These are phyloP conservation scores for Cystoderma amianthinum DNA, from an alignment of 768 basidiomycete genomes.

Conservation along the genomic window DNA sequence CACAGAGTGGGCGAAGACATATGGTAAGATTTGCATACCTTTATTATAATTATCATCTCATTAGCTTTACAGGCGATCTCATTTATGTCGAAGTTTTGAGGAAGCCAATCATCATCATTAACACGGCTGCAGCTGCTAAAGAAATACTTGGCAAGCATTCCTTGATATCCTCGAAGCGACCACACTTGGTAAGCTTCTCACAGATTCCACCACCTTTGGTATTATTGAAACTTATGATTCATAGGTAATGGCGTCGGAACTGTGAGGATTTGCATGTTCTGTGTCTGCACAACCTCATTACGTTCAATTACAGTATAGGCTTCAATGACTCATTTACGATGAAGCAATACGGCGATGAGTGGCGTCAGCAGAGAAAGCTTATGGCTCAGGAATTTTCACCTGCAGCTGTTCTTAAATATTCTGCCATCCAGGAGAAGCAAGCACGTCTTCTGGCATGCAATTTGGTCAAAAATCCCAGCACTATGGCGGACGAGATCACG, in stretches of 20 bases:
- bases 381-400: background rate
- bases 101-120: slow-evolving; percentile 27
- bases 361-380: background rate
- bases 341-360: background rate
- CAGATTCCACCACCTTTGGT: background rate
- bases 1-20: slow-evolving; percentile 30
- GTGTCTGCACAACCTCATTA: background rate
- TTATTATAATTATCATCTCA: background rate
- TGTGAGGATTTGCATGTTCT: background rate
- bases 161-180: slow-evolving; percentile 31
- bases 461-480: background rate
- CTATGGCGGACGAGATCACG: background rate
- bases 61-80: background rate
- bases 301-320: background rate
- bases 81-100: slow-evolving; percentile 18
- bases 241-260: background rate
- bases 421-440: background rate
- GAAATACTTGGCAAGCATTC: slow-evolving; percentile 30
- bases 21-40: slow-evolving; percentile 33
- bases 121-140: slow-evolving; percentile 11
- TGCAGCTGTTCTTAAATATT: background rate
- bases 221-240: background rate
- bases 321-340: background rate
- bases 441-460: background rate
- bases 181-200: slow-evolving; percentile 7